A percentile compares a stretch with the other conserved stretches of the same genome.
These are phyloP conservation scores for Coemansia sp. DNA, from an alignment of 192 early-diverging fungal genomes.

Conservation along the genomic window DNA sequence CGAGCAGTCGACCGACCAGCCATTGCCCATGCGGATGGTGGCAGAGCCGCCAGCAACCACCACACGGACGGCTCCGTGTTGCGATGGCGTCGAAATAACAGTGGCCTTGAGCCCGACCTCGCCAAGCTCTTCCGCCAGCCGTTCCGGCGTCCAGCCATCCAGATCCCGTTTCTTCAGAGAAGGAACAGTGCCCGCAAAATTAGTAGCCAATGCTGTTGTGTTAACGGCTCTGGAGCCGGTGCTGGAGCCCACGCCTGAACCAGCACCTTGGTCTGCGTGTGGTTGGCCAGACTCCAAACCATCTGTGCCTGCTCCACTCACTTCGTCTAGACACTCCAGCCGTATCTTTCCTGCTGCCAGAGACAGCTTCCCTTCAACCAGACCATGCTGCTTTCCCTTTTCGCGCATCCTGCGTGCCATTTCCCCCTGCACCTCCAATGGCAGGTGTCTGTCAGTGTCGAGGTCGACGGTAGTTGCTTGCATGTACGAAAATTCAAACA, in stretches of 20 bases:
- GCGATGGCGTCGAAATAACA: conserved; percentile 5
- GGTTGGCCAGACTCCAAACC: not conserved
- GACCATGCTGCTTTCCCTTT: conserved; percentile 39
- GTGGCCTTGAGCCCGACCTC: conserved; percentile 39
- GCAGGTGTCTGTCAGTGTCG: conserved; percentile 48
- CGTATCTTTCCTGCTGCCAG: conserved; percentile 47
- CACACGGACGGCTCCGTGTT: conserved; percentile 14
- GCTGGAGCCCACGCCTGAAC: not conserved
- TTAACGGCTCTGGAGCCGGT: not conserved
- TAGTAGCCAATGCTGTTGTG: not conserved
- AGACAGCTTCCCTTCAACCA: conserved; percentile 32
- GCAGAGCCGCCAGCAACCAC: conserved; percentile 44
- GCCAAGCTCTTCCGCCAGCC: conserved; percentile 39
- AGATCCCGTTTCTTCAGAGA: conserved; percentile 4
- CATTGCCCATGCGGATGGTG: conserved; percentile 32
- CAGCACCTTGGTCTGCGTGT: not conserved
- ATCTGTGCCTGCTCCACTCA: not conserved
- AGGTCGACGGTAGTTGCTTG: conserved; percentile 46
- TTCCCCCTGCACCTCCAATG: conserved; percentile 43
- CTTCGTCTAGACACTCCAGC: conserved; percentile 16
- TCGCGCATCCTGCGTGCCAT: conserved; percentile 36
- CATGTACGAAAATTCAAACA: conserved; percentile 44
- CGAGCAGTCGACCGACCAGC: conserved; percentile 48
- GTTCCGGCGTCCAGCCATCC: conserved; percentile 39
- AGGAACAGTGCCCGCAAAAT: not conserved